Evolutionary conservation across 257 asterid species (phyloP), one percentile per base, ranked within the genome.

Genomic region (Ajuga chamaepitys): DNA sequence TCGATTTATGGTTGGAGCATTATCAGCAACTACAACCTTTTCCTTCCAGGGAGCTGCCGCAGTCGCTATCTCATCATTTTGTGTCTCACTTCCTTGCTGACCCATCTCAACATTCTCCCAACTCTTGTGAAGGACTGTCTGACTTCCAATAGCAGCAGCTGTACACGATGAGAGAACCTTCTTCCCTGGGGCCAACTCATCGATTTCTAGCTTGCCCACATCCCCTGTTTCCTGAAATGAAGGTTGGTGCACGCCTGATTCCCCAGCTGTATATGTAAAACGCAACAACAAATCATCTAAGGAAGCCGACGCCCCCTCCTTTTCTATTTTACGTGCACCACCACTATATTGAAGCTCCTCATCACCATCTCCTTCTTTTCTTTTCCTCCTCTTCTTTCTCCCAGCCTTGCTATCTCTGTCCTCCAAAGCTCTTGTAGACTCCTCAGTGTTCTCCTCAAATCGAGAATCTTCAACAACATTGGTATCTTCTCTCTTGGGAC

Each of bases 231-330:
- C 41, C 65, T 46, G 53, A 34, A 2, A 62, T 24, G 60, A 68
- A 16, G 58, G 44, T 18, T 24, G 50, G 30, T 30, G 10, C 34
- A 16, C 25, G 37, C 60, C 45, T 51, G 68, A 61, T 64, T 32
- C 48, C n/a, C 65, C 75, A 55, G 71, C 79, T n/a, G 78, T 81
- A 53, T 62, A 75, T 20, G 24, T 16, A 63, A 72, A 75, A 67
- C 18, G 59, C 12, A 72, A 30, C 34, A 67, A 51, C 5, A 75
- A 32, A 53, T 64, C 78, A 66, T 81, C 78, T 9, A 77, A 8
- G 56, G 72, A 57, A 47, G 37, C 37, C 37, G 7, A 28, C 34
- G 5, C 34, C 34, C 5, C 34, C 34, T 2, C 16, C 58, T 66
- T 72, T 61, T 8, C 66, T 18, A 25, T 46, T 38, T 65, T 46